These are phyloP conservation scores for Rhododendron henanense DNA, from an alignment of 148 eudicot genomes.

Conservation along the genomic window DNA sequence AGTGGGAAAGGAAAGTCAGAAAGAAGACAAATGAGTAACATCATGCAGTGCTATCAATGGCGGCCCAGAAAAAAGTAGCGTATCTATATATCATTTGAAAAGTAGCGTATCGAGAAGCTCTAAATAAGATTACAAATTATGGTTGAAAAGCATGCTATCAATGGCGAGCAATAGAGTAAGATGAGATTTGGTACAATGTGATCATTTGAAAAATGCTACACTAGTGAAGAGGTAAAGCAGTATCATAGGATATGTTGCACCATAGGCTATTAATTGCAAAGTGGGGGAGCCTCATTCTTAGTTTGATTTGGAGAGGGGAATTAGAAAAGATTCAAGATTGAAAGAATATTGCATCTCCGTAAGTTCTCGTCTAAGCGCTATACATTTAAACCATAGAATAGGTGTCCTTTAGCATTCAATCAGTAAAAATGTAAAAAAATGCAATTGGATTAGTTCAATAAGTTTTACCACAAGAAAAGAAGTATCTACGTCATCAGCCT, in stretches of 20 bases:
- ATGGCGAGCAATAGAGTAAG: background rate
- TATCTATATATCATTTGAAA: too few relatives aligned
- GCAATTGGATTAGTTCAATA: background rate
- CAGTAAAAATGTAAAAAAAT: background rate
- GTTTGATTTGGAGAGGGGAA: background rate
- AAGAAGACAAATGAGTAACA: too few relatives aligned
- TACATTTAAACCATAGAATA: background rate
- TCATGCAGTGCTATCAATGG: background rate
- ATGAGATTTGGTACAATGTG: background rate
- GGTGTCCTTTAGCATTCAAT: background rate
- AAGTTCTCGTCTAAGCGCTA: background rate
- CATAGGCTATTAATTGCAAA: background rate
- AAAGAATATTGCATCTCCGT: background rate
- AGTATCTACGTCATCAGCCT: conserved; percentile 79
- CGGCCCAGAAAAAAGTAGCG: too few relatives aligned
- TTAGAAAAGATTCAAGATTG: background rate
- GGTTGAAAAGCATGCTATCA: background rate
- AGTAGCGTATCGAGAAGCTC: background rate
- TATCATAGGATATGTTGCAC: background rate
- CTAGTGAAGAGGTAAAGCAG: background rate
- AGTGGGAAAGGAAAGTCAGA: too few relatives aligned
- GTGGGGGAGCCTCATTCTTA: background rate
- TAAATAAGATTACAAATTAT: background rate
- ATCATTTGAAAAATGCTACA: background rate
- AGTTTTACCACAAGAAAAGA: conserved; percentile 67